Evolutionary conservation across 805 yeast species (phyloP).

Genomic region (Starmerella potacharoeniae): DNA sequence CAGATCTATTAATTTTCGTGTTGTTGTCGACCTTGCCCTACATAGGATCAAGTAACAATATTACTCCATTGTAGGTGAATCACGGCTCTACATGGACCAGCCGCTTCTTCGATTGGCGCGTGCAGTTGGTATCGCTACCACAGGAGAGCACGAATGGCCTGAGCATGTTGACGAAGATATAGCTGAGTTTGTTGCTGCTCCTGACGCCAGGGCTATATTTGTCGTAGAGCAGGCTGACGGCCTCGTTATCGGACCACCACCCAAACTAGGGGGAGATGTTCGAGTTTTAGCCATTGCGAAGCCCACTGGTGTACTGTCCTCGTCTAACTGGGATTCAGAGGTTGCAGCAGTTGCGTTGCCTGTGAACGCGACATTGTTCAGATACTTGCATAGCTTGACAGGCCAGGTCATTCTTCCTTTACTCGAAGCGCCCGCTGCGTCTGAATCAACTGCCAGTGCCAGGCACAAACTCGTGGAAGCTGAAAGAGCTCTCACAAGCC

Average conservation of each 20-base stretch:
- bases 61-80: neutral
- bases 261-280: neutral
- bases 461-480: slow-evolving; percentile 19
- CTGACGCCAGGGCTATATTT: slow-evolving; percentile 13
- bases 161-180: slow-evolving; percentile 14
- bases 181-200: slow-evolving; percentile 5
- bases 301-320: slow-evolving; percentile 4
- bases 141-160: slow-evolving; percentile 16
- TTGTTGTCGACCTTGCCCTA: neutral
- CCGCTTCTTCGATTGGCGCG: slow-evolving; percentile 13
- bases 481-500: slow-evolving; percentile 15
- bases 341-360: slow-evolving; percentile 13
- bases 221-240: slow-evolving; percentile 18
- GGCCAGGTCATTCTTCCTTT: slow-evolving; percentile 57
- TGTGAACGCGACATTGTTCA: slow-evolving; percentile 5
- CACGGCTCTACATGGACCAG: slow-evolving; percentile 9
- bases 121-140: slow-evolving; percentile 9
- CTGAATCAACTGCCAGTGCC: slow-evolving; percentile 9
- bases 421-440: slow-evolving; percentile 38
- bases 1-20: neutral
- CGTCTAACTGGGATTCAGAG: slow-evolving; percentile 5
- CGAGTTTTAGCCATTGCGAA: slow-evolving; percentile 14
- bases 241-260: slow-evolving; percentile 18
- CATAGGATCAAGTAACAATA: neutral
- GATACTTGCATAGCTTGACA: slow-evolving; percentile 44